phyloP scores from a whole-genome alignment of 192 early-diverging fungal species.

The Podila epigama region DNA sequence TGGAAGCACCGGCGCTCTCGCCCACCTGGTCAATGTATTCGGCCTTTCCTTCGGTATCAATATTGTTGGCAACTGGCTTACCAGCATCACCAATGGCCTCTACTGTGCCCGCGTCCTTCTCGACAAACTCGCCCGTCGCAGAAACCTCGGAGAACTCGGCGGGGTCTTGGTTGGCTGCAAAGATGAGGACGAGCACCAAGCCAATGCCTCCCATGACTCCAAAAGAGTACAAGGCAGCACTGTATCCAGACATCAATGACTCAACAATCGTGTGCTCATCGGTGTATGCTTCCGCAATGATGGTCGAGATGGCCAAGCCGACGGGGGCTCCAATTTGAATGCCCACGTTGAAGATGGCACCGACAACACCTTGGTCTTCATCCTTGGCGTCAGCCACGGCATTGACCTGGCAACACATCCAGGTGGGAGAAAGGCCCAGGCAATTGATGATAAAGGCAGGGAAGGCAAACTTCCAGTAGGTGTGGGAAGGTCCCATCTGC shows the following conservation, averaged over 20 bases:
- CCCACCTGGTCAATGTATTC: neutral
- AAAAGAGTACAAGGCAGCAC: conserved; percentile 19
- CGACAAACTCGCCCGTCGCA: neutral
- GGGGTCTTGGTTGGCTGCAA: conserved; percentile 27
- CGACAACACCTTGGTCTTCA: conserved; percentile 47
- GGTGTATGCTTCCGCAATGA: conserved; percentile 16
- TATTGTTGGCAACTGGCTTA: too few species aligned
- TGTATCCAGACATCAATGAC: conserved; percentile 20
- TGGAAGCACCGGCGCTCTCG: neutral
- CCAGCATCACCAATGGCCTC: neutral
- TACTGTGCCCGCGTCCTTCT: neutral
- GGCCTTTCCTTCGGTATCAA: neutral
- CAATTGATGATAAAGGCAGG: conserved; percentile 43
- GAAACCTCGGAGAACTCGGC: conserved; percentile 13
- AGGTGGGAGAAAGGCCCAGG: conserved; percentile 29
- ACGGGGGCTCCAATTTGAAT: conserved; percentile 47
- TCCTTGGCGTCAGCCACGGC: conserved; percentile 34
- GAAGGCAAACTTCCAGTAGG: conserved; percentile 46
- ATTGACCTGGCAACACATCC: conserved; percentile 49
- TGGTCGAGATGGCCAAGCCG: conserved; percentile 45
- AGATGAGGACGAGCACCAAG: neutral
- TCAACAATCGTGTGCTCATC: neutral
- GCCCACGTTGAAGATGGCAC: conserved; percentile 47
- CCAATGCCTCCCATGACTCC: conserved; percentile 26
- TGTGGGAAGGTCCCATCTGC: conserved; percentile 10